Evolutionary conservation across 2,329 filamentous ascomycete species (phyloP).

Genomic region (Fusarium domesticum): DNA sequence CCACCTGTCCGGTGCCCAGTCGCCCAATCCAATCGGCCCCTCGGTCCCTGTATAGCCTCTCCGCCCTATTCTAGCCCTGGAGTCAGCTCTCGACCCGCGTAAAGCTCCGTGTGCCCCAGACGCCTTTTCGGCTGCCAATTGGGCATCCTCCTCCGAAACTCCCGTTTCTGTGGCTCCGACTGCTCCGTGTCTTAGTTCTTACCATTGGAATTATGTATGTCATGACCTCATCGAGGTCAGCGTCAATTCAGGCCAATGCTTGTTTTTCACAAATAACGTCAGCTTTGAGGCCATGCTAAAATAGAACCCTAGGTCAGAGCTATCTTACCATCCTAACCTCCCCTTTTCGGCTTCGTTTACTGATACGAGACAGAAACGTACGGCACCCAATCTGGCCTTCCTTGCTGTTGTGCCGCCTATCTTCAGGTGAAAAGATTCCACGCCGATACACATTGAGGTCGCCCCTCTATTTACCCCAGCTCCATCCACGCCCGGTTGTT

Average conservation of each 20-base stretch:
- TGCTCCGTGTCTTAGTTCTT: neutral
- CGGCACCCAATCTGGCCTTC: too few species aligned
- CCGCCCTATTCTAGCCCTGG: neutral
- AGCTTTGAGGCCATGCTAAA: neutral
- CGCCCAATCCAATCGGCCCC: neutral
- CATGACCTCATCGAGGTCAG: neutral
- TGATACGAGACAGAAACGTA: too few species aligned
- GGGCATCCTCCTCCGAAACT: neutral
- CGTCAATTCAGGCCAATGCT: neutral
- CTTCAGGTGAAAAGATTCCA: too few species aligned
- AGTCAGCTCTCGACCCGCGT: neutral
- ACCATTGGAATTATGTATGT: neutral
- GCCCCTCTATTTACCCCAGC: slow-evolving; percentile 9
- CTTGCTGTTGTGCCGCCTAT: too few species aligned
- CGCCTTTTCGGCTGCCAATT: neutral
- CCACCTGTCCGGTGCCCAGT: neutral
- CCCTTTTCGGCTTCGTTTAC: too few species aligned
- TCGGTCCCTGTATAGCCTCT: neutral
- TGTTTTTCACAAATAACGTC: neutral
- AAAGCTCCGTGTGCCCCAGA: neutral
- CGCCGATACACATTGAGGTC: too few species aligned
- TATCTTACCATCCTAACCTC: too few species aligned
- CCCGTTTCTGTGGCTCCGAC: neutral
- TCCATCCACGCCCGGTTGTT: slow-evolving; percentile 25
- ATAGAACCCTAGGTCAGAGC: too few species aligned